Evolutionary conservation across 202 grass and related monocot genomes (phyloP), one percentile per base, ranked within the genome.

Genomic region (Setaria italica): DNA sequence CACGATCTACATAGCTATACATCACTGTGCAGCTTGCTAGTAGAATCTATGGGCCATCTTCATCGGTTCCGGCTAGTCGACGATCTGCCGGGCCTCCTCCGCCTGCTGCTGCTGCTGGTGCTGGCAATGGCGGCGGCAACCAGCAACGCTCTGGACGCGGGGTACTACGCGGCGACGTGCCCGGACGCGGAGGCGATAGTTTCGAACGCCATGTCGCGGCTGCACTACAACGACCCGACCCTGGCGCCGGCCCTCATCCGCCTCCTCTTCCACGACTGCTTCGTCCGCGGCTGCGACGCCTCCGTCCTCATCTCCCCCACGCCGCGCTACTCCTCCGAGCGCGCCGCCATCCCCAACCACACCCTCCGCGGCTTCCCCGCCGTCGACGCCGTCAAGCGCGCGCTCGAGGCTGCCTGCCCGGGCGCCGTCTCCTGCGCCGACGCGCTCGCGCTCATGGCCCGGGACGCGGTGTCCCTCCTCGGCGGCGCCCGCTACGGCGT

Each of bases 361-460:
- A 62, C 82, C 4, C 72, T 93, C 7, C 85, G 88, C 5, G 85
- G 85, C 19, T 88, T 90, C 74, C 32, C 76, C 32, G 64, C 90
- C 75, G 77, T 93, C 80, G 54, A 67, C 42, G 58, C 70, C 70
- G 59, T 64, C 25, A 88, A 88, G 64, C 11, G 47, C 35, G 78
- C 4, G 2, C 67, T 93, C 0, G 91, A 93, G 32, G 7, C 62
- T 3, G 17, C 76, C n/a, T 93, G 88, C 80, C 85, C 85, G 4
- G 71, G 12, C 46, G 81, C 16, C 2, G 88, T 93, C 33, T 92
- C 91, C 39, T 92, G 91, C 62, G 91, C 91, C 25, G 91, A 93
- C 74, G 42, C 84, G 20, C 80, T 93, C 0, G 85, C 67, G 15
- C 85, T 93, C 50, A 80, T 80, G 47, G 84, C 85, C 34, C 57